Conservation (phyloP, 768 basidiomycete species). For the Suillus decipiens region DNA sequence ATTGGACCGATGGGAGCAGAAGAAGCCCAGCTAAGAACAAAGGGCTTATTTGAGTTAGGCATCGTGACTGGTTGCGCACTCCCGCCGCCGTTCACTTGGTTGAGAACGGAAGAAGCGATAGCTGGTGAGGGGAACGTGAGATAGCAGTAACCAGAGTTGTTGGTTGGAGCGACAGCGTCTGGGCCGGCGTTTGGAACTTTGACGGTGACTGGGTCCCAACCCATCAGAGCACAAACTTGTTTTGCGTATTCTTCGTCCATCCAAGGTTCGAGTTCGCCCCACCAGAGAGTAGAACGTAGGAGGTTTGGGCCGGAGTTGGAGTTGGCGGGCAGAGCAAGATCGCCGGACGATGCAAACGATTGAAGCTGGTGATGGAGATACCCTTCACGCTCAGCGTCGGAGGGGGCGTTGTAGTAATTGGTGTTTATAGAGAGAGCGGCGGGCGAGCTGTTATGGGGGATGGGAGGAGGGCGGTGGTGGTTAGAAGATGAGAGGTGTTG, state of each 20-base stretch:
- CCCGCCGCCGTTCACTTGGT: slow-evolving; percentile 56
- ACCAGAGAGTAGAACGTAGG: slow-evolving; percentile 71
- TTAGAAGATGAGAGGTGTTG: slow-evolving; percentile 42
- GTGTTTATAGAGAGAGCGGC: slow-evolving; percentile 21
- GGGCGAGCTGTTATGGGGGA: slow-evolving; percentile 26
- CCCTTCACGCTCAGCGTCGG: slow-evolving; percentile 25
- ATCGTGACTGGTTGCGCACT: slow-evolving; percentile 56
- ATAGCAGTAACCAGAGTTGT: slow-evolving; percentile 89
- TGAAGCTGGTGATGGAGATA: slow-evolving; percentile 20
- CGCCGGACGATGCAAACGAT: slow-evolving; percentile 16
- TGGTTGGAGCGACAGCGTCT: slow-evolving; percentile 58
- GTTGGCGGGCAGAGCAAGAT: slow-evolving; percentile 28
- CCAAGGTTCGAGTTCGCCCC: slow-evolving; percentile 91
- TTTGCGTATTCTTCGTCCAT: slow-evolving; percentile 97
- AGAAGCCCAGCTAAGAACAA: slow-evolving; percentile 79
- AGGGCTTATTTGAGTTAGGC: slow-evolving; percentile 85
- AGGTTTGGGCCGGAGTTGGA: slow-evolving; percentile 27
- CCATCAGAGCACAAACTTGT: slow-evolving; percentile 83
- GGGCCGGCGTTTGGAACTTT: slow-evolving; percentile 67
- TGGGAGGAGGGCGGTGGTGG: slow-evolving; percentile 41
- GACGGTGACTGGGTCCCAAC: slow-evolving; percentile 79
- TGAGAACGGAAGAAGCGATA: slow-evolving; percentile 69
- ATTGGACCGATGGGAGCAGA: slow-evolving; percentile 39
- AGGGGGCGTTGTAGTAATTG: slow-evolving; percentile 19
- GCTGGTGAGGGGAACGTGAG: slow-evolving; percentile 77